phyloP scores from a whole-genome alignment of 192 early-diverging fungal genomes.

The Umbelopsis sp. region DNA sequence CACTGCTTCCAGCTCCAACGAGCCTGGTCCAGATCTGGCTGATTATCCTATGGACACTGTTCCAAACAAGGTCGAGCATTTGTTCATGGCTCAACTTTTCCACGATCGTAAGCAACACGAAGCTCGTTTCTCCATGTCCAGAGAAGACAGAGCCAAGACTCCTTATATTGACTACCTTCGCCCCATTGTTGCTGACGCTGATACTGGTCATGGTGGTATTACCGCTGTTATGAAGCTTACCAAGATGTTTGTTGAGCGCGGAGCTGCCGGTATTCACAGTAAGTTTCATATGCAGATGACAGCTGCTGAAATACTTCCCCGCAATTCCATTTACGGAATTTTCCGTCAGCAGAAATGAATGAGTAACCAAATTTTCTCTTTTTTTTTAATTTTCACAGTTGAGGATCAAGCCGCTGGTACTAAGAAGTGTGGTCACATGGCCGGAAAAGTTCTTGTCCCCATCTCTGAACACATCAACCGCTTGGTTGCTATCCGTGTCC shows the following conservation, averaged over 20 bases:
- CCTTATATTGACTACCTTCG: slow-evolving; percentile 87
- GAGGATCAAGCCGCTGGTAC: slow-evolving; percentile 95
- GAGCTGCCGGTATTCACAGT: slow-evolving; percentile 91
- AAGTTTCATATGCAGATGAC: slow-evolving; percentile 14
- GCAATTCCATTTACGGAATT: slow-evolving; percentile 9
- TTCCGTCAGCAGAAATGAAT: not conserved
- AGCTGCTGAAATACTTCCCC: slow-evolving; percentile 1
- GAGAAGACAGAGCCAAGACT: slow-evolving; percentile 63
- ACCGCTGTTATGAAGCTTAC: slow-evolving; percentile 96
- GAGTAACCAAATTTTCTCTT: not conserved
- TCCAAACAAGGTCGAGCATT: slow-evolving; percentile 98
- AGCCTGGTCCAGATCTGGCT: slow-evolving; percentile 97
- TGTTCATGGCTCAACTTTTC: slow-evolving; percentile 96
- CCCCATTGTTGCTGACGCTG: slow-evolving; percentile 96
- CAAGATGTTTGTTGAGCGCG: slow-evolving; percentile 97
- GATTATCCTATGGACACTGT: slow-evolving; percentile 99
- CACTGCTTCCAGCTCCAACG: slow-evolving; percentile 92
- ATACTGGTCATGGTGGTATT: slow-evolving; percentile 98
- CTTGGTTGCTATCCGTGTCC: slow-evolving; percentile 90
- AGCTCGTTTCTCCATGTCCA: slow-evolving; percentile 73
- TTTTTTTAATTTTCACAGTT: slow-evolving; percentile 34
- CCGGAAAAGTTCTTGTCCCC: slow-evolving; percentile 97
- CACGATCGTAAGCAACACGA: slow-evolving; percentile 97
- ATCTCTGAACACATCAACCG: slow-evolving; percentile 98
- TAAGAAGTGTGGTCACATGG: slow-evolving; percentile 99